These are phyloP conservation scores for Neonectria punicea DNA, from an alignment of 2,329 filamentous ascomycete genomes.

Conservation along the genomic window DNA sequence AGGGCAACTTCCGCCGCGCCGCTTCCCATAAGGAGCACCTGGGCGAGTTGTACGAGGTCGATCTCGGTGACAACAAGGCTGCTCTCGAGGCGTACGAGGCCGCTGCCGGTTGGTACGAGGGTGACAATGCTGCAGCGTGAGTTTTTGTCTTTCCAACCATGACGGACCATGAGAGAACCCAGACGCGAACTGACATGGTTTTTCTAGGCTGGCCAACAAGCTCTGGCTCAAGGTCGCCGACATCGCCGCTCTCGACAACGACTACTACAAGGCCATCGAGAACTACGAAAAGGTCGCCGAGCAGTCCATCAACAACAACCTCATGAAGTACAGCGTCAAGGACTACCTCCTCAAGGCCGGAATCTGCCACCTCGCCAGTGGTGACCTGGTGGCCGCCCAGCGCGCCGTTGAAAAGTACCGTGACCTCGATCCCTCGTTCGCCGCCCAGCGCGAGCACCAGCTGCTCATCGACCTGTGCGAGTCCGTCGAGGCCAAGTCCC, in stretches of 20 bases:
- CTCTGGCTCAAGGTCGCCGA: conserved; percentile 93
- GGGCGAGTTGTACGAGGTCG: conserved; percentile 85
- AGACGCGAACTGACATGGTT: conserved; percentile 18
- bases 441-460: conserved; percentile 81
- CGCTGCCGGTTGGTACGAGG: conserved; percentile 89
- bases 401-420: conserved; percentile 85
- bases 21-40: conserved; percentile 91
- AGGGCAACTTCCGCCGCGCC: conserved; percentile 90
- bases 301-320: conserved; percentile 84
- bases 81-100: conserved; percentile 87
- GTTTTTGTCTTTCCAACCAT: conserved; percentile 44
- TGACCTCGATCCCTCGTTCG: conserved; percentile 82
- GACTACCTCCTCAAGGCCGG: conserved; percentile 96
- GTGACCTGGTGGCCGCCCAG: conserved; percentile 81
- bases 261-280: conserved; percentile 86
- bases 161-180: background rate
- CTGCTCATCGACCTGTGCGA: conserved; percentile 81
- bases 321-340: conserved; percentile 94
- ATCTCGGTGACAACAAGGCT: conserved; percentile 79
- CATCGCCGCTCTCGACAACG: conserved; percentile 80
- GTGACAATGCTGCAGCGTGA: conserved; percentile 84
- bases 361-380: conserved; percentile 82
- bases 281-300: conserved; percentile 86
- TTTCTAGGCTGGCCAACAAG: conserved; percentile 85
- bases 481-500: conserved; percentile 80